Conservation (phyloP, 768 basidiomycete genomes). For the Hysterangium stoloniferum region DNA sequence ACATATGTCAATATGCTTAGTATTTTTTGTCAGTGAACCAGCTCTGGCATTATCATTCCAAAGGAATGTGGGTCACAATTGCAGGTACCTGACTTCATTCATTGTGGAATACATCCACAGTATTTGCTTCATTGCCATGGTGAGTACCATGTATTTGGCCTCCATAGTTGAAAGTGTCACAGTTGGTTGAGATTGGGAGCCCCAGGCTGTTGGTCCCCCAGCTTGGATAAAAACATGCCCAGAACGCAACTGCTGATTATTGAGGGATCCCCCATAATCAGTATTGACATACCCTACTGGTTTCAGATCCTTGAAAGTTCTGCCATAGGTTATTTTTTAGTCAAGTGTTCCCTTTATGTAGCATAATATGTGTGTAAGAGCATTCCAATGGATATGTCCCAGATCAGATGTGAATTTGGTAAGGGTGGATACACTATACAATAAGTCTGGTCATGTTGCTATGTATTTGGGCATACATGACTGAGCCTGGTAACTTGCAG, state of each 20-base stretch:
- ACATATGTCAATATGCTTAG: no score
- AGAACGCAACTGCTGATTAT: conserved; percentile 24
- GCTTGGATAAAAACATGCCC: conserved; percentile 24
- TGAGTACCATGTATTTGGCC: conserved; percentile 22
- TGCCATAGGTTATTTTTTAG: neutral
- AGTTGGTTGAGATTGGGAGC: conserved; percentile 17
- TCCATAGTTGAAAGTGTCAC: conserved; percentile 21
- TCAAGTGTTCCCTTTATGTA: conserved; percentile 22
- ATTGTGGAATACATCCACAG: conserved; percentile 3
- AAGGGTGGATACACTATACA: conserved; percentile 17
- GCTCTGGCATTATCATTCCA: no score
- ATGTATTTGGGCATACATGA: no score
- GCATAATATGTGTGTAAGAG: conserved; percentile 19
- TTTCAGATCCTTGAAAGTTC: conserved; percentile 4
- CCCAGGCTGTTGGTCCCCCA: conserved; percentile 19
- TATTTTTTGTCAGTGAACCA: no score
- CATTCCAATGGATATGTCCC: conserved; percentile 16
- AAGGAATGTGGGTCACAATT: no score
- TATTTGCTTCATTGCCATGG: conserved; percentile 13
- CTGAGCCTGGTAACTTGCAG: no score
- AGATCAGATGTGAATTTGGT: conserved; percentile 22
- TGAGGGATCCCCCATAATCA: conserved; percentile 22
- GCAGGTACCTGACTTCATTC: conserved; percentile 17
- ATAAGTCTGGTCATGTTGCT: conserved; percentile 13
- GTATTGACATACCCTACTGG: conserved; percentile 19